These are phyloP conservation scores for Calocybe indica DNA, from an alignment of 768 basidiomycete species.

Conservation along the genomic window DNA sequence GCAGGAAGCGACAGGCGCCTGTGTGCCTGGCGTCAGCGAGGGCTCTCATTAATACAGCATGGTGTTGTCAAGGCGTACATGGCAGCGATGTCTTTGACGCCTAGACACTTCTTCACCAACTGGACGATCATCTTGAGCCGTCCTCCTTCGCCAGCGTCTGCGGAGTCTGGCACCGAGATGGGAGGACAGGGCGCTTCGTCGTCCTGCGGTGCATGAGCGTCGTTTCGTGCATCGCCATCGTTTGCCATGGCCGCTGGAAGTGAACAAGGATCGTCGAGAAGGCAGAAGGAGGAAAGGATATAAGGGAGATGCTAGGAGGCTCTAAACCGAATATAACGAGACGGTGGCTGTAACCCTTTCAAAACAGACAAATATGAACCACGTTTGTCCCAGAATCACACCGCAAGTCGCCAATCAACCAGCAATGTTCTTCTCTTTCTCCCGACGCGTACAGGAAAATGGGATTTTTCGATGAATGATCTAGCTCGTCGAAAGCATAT, in stretches of 20 bases:
- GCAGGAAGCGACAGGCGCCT: constrained; percentile 93
- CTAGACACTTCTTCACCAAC: constrained; percentile 85
- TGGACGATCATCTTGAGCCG: constrained; percentile 93
- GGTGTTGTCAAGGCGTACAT: constrained; percentile 52
- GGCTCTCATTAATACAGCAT: constrained; percentile 1
- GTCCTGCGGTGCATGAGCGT: constrained; percentile 19
- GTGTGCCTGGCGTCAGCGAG: constrained; percentile 3
- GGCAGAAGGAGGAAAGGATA: constrained; percentile 4
- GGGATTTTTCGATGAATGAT: no score
- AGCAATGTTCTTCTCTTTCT: no score
- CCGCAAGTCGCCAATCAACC: background rate
- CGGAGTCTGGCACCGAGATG: constrained; percentile 64
- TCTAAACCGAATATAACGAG: background rate
- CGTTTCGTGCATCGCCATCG: constrained; percentile 5
- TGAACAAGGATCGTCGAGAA: constrained; percentile 1
- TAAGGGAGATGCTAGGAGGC: constrained; percentile 4
- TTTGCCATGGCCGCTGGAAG: constrained; percentile 8
- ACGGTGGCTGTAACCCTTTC: background rate
- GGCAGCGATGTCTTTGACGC: constrained; percentile 91
- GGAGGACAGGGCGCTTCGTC: constrained; percentile 50
- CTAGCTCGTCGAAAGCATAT: no score
- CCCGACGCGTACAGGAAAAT: no score
- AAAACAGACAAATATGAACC: background rate
- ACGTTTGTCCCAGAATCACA: constrained; percentile 3
- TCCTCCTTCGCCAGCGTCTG: constrained; percentile 77